A percentile compares a stretch with the other conserved stretches of the same genome.
Conservation (phyloP, 208 protist species). For the Leishmania lainsoni region DNA sequence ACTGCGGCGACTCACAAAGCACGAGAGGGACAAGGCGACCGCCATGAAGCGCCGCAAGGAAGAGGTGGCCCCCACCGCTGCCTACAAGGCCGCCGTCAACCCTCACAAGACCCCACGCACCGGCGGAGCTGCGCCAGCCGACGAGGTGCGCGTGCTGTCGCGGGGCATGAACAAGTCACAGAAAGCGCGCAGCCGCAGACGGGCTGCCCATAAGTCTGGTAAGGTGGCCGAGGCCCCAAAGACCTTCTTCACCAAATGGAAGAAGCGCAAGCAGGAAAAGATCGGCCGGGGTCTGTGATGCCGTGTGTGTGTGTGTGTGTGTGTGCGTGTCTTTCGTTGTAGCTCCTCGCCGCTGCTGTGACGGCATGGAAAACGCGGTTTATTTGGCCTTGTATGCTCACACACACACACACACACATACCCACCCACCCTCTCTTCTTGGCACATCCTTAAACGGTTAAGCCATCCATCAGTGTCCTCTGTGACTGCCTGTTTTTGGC, state of each 20-base stretch:
- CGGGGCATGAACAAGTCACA: conserved; percentile 44
- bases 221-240: conserved; percentile 13
- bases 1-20: conserved; percentile 73
- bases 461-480: background rate
- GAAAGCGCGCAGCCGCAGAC: conserved; percentile 23
- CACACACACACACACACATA: background rate
- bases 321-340: background rate
- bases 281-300: conserved; percentile 74
- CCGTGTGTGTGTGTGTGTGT: background rate
- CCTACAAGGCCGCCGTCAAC: conserved; percentile 73
- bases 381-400: background rate
- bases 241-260: conserved; percentile 68
- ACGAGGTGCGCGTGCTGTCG: conserved; percentile 66
- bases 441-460: background rate
- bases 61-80: conserved; percentile 76
- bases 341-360: background rate
- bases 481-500: background rate
- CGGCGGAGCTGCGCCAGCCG: conserved; percentile 43
- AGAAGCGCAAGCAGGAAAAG: conserved; percentile 55
- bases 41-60: conserved; percentile 53
- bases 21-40: conserved; percentile 61
- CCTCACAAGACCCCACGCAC: conserved; percentile 78
- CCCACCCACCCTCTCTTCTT: background rate
- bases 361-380: background rate
- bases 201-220: conserved; percentile 31